Percentiles rank a stretch among this genome's conserved stretches.
phyloP scores from a whole-genome alignment of 2,329 filamentous ascomycete species.

The Aciculosporium take region DNA sequence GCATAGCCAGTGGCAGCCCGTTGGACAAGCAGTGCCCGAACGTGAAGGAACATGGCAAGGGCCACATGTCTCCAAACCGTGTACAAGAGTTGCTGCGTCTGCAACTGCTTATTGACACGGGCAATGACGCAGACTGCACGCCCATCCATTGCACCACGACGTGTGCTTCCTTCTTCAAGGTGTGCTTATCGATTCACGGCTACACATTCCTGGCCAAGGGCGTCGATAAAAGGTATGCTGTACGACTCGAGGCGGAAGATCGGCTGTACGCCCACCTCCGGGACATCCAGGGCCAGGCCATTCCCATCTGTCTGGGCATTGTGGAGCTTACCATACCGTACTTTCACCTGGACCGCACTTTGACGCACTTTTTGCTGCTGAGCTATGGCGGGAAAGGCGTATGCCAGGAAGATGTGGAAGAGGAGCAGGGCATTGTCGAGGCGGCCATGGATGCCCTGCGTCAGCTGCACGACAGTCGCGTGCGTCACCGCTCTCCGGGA shows the following conservation, averaged over 20 bases:
- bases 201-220: conserved; percentile 28
- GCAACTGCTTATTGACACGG: conserved; percentile 18
- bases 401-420: too few relatives aligned
- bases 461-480: too few relatives aligned
- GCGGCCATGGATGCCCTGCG: too few relatives aligned
- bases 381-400: conserved; percentile 14
- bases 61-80: conserved; percentile 13
- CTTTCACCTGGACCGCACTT: conserved; percentile 18
- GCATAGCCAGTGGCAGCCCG: neutral
- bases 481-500: too few relatives aligned
- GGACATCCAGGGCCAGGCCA: conserved; percentile 17
- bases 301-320: conserved; percentile 22
- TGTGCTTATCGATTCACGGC: conserved; percentile 19
- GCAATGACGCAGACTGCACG: conserved; percentile 14
- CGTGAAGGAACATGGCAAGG: conserved; percentile 9
- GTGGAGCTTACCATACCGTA: conserved; percentile 16
- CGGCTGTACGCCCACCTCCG: conserved; percentile 17
- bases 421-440: too few relatives aligned
- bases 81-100: conserved; percentile 16
- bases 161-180: conserved; percentile 22
- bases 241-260: conserved; percentile 16
- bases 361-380: conserved; percentile 19
- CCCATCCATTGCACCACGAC: conserved; percentile 17
- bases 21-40: conserved; percentile 5
- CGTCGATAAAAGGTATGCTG: conserved; percentile 13